Base-by-base conservation (phyloP, 2,329 filamentous ascomycete genomes). In the Aureobasidium sp. region DNA sequence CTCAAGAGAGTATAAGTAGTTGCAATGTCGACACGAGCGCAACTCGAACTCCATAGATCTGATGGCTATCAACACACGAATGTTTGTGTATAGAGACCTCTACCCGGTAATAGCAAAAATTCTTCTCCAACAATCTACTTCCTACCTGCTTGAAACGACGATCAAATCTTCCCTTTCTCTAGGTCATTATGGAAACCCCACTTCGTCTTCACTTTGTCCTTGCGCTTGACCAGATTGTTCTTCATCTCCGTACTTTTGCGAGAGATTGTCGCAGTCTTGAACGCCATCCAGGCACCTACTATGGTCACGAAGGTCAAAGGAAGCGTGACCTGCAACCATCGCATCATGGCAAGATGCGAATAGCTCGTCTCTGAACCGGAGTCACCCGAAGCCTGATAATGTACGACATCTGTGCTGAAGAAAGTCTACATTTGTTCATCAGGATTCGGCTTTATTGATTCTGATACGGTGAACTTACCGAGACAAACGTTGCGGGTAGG, bases 251-350 rank as follows among this genome's bases (percentile, higher is more conserved):
- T 6, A 5, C 42, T 7, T 27, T 59, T 27, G 36, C 58, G 55
- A 29, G 27, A 29, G 8, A 37, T 34, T 21, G 64, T 47, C 21
- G 63, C 50, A 30, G 66, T 61, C 30, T 62, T 66, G 36, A 64
- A 67, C 11, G 65, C 66, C 7, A 48, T 49, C 63, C 64, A 69
- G 21, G 66, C 67, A 21, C 61, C 58, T 29, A 39, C 10, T 7
- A 70, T 42, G 0, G 74, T 76, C 0, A 76, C 6, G 2, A 66
- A 39, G 2, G 72, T 76, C 11, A 77, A 61, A 2, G 75, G 74
- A n/a, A 76, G 50, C 2, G 75, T 73, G 3, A 76, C 68, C 51
- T 76, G 64, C 3, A 76, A 61, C 74, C 75, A 77, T 42, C 71
- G 64, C 10, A 63, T 34, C 57, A 76, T 48, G 8, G 73, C 75